Conservation (phyloP, 2,329 filamentous ascomycete species). For the Phialophora chinensis region DNA sequence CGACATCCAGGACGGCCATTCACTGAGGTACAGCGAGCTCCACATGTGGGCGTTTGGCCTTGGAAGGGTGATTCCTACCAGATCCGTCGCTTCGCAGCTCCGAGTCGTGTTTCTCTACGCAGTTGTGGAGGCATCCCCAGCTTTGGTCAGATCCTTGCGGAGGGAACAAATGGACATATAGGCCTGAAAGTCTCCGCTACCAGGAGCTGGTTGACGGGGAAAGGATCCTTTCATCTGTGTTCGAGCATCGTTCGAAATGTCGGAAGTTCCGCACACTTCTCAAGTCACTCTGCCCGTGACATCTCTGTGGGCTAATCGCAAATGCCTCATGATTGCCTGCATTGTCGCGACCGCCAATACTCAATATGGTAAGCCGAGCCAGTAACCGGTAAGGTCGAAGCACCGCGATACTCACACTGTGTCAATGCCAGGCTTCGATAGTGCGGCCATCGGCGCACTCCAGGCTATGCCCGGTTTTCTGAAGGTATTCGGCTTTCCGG, state of each 20-base stretch:
- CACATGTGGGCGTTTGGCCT: conserved; percentile 7
- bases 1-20: background rate
- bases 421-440: conserved; percentile 20
- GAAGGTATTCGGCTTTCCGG: conserved; percentile 13
- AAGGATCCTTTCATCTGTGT: background rate
- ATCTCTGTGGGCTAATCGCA: conserved; percentile 19
- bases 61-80: background rate
- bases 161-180: conserved; percentile 12
- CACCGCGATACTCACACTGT: background rate
- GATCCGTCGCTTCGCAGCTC: background rate
- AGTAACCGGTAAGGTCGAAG: background rate
- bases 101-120: background rate
- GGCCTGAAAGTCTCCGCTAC: background rate
- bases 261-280: conserved; percentile 17
- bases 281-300: conserved; percentile 16
- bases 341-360: conserved; percentile 12
- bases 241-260: conserved; percentile 11
- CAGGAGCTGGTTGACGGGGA: background rate
- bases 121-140: conserved; percentile 14
- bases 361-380: conserved; percentile 13
- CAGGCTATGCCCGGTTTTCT: conserved; percentile 19
- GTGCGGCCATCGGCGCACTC: conserved; percentile 10
- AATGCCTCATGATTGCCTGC: conserved; percentile 13
- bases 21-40: background rate
- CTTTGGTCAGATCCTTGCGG: background rate